phyloP scores from a whole-genome alignment of 2,329 filamentous ascomycete species.

The Penicillium hesseltinei region DNA sequence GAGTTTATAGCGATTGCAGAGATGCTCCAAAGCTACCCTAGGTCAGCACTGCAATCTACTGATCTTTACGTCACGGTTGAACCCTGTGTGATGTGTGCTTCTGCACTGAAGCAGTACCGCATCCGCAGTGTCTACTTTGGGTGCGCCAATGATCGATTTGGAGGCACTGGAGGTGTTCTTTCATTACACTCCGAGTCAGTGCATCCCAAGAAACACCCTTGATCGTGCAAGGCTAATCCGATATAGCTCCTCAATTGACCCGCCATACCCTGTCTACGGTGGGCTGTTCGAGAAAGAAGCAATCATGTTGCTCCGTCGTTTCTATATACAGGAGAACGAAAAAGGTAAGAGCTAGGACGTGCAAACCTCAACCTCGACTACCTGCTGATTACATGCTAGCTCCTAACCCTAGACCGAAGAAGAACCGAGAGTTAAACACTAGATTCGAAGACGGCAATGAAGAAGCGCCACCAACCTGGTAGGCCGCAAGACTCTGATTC shows the following conservation, averaged over 20 bases:
- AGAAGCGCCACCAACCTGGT: slow-evolving; percentile 4
- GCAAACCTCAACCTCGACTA: background rate
- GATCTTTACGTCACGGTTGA: slow-evolving; percentile 96
- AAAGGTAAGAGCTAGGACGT: slow-evolving; percentile 58
- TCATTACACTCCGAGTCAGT: slow-evolving; percentile 71
- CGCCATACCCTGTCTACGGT: slow-evolving; percentile 76
- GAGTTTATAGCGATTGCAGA: slow-evolving; percentile 84
- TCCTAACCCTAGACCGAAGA: slow-evolving; percentile 64
- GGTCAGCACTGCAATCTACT: slow-evolving; percentile 67
- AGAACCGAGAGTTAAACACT: slow-evolving; percentile 62
- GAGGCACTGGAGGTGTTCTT: slow-evolving; percentile 90
- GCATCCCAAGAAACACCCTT: background rate
- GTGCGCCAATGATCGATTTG: slow-evolving; percentile 94
- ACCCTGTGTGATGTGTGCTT: slow-evolving; percentile 98
- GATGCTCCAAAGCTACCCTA: slow-evolving; percentile 63
- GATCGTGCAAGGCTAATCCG: slow-evolving; percentile 9
- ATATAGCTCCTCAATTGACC: slow-evolving; percentile 67
- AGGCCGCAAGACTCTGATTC: background rate
- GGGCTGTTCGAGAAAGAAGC: slow-evolving; percentile 89
- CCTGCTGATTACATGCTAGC: slow-evolving; percentile 41
- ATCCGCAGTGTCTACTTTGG: slow-evolving; percentile 93
- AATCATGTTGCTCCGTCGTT: slow-evolving; percentile 84
- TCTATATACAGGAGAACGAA: slow-evolving; percentile 97
- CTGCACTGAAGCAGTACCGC: slow-evolving; percentile 79
- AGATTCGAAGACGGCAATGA: slow-evolving; percentile 44